Percentiles rank a stretch among this genome's conserved stretches.
Evolutionary conservation across 768 basidiomycete genomes (phyloP).

Genomic region (Astraeus odoratus): DNA sequence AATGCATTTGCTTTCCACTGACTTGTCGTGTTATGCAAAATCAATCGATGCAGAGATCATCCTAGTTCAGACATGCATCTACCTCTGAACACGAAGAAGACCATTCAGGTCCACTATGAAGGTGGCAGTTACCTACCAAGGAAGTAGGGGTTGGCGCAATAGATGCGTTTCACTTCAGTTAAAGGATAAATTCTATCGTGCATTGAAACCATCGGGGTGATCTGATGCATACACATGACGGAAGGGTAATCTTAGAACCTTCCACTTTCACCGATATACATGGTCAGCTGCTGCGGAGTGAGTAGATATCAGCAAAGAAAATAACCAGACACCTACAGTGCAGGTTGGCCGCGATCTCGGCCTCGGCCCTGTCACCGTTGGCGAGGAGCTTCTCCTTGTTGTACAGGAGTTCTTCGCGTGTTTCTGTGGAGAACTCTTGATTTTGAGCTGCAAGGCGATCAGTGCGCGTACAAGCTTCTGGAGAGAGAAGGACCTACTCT

Average conservation of each 20-base stretch:
- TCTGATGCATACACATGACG: conserved; percentile 21
- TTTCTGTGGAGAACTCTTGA: conserved; percentile 95
- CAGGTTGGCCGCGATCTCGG: conserved; percentile 94
- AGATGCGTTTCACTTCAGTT: conserved; percentile 2
- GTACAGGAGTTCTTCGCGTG: conserved; percentile 95
- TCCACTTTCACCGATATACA: conserved; percentile 62
- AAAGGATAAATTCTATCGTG: conserved; percentile 1
- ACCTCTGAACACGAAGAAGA: background rate
- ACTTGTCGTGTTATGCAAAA: background rate
- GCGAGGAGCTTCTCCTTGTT: conserved; percentile 98
- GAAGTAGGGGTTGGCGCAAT: background rate
- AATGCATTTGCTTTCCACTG: no score
- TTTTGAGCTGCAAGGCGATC: conserved; percentile 70
- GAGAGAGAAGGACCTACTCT: conserved; percentile 56
- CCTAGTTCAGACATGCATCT: background rate
- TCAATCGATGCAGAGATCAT: background rate
- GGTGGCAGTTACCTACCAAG: background rate
- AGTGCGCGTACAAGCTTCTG: conserved; percentile 3
- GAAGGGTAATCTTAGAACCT: conserved; percentile 7
- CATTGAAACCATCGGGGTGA: conserved; percentile 5
- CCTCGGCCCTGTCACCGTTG: conserved; percentile 94
- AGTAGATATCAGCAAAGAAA: conserved; percentile 12
- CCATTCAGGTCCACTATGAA: background rate
- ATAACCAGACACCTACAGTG: conserved; percentile 43
- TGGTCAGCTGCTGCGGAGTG: conserved; percentile 60